Evolutionary conservation across 306 rosid species (phyloP).

Genomic region (Bauhinia variegata): DNA sequence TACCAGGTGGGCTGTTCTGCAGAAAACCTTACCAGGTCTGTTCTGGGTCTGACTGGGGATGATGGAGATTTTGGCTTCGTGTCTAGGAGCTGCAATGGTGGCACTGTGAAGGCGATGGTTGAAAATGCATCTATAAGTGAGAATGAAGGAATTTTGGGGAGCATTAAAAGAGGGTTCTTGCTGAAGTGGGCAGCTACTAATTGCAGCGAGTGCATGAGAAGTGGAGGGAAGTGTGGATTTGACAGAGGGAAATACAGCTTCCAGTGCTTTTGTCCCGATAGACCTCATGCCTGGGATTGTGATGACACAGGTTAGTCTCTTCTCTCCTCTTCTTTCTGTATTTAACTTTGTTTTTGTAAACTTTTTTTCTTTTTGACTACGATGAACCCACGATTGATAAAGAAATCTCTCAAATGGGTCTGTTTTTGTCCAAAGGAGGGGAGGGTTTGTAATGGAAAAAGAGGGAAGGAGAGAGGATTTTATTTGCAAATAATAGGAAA

Average conservation of each 20-base stretch:
- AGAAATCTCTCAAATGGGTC: no score
- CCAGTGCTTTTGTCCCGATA: conserved; percentile 50
- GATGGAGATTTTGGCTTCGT: neutral
- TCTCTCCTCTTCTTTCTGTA: no score
- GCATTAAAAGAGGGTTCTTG: conserved; percentile 48
- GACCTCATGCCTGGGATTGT: conserved; percentile 35
- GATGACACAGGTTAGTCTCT: conserved; percentile 31
- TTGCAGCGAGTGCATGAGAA: conserved; percentile 21
- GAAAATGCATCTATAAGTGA: neutral
- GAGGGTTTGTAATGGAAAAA: no score
- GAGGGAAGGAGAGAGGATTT: no score
- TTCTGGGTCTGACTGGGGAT: conserved; percentile 20
- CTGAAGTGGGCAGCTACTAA: conserved; percentile 42
- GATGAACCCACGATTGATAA: no score
- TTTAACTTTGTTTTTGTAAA: no score
- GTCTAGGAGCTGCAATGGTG: conserved; percentile 10
- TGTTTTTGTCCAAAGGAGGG: no score
- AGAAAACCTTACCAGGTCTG: conserved; percentile 8
- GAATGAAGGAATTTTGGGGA: conserved; percentile 1
- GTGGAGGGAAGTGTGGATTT: conserved; percentile 64
- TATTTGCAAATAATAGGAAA: no score
- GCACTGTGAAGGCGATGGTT: conserved; percentile 5
- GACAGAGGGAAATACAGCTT: neutral
- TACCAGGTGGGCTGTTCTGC: conserved; percentile 35
- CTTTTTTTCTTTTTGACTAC: no score